Percentiles rank a stretch among this genome's conserved stretches.
Evolutionary conservation across 305 asterid species (phyloP).

Genomic region (Fraxinus angustifolia): DNA sequence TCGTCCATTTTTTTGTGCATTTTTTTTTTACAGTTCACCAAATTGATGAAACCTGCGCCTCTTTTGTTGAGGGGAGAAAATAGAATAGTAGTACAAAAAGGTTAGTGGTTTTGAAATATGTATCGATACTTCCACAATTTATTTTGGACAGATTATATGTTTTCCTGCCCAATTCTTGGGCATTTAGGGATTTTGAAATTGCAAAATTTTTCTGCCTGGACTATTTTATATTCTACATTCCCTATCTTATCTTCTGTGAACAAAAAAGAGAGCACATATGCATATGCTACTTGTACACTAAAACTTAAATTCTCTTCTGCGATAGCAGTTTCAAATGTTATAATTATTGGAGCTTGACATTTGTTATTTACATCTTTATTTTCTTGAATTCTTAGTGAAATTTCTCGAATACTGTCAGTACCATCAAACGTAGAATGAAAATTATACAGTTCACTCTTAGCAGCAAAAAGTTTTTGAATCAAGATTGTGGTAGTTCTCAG

Average conservation of each 20-base stretch:
- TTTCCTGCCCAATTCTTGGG: background rate
- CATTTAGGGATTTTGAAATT: background rate
- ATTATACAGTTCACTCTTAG: background rate
- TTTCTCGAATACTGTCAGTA: background rate
- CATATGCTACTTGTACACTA: background rate
- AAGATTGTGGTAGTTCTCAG: conserved; percentile 7
- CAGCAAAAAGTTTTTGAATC: background rate
- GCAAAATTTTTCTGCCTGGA: too few relatives aligned
- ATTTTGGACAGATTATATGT: background rate
- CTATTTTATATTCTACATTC: background rate
- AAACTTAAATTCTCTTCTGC: background rate
- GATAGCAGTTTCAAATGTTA: background rate
- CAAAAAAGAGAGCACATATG: background rate
- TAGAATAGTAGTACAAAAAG: conserved; percentile 35
- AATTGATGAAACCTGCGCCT: conserved; percentile 71
- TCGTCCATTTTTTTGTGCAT: background rate
- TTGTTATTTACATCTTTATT: background rate
- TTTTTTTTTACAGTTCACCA: conserved; percentile 56
- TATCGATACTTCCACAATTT: background rate
- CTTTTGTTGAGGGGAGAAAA: conserved; percentile 33
- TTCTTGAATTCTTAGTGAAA: background rate
- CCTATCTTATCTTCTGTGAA: background rate
- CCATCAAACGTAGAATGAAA: background rate
- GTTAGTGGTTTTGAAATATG: conserved; percentile 27
- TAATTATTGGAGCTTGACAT: background rate